These are phyloP conservation scores for Madurella mycetomatis DNA, from an alignment of 2,329 filamentous ascomycete species.

Conservation along the genomic window DNA sequence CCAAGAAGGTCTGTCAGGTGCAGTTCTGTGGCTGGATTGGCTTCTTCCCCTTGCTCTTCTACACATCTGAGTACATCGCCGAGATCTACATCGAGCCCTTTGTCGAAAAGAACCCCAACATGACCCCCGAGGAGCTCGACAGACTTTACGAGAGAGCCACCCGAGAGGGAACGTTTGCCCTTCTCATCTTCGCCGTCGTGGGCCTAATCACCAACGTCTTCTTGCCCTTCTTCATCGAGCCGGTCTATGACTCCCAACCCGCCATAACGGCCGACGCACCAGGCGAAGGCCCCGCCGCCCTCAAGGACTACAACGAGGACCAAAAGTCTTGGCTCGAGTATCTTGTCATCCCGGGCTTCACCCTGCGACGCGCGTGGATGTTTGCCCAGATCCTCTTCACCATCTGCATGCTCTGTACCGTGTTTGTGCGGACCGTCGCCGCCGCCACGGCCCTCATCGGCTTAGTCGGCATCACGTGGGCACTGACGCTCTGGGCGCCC, in stretches of 20 bases:
- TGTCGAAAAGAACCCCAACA: conserved; percentile 70
- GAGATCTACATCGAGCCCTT: conserved; percentile 87
- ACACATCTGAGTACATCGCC: conserved; percentile 89
- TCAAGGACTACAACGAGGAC: conserved; percentile 33
- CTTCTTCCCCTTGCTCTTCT: conserved; percentile 94
- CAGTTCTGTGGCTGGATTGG: conserved; percentile 90
- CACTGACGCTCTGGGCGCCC: conserved; percentile 87
- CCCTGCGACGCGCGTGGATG: conserved; percentile 84
- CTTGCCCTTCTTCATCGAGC: conserved; percentile 79
- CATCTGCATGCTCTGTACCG: conserved; percentile 73
- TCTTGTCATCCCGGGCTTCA: conserved; percentile 75
- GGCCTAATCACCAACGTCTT: conserved; percentile 78
- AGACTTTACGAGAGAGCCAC: conserved; percentile 79
- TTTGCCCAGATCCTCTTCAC: conserved; percentile 80
- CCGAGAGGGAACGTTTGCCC: conserved; percentile 79
- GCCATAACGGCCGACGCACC: conserved; percentile 27
- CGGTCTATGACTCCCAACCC: conserved; percentile 61
- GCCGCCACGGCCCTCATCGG: conserved; percentile 74
- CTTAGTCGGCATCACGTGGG: conserved; percentile 85
- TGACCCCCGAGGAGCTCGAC: conserved; percentile 72
- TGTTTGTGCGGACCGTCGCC: conserved; percentile 67
- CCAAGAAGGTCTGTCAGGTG: conserved; percentile 73
- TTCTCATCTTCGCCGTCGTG: conserved; percentile 82
- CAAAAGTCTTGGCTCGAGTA: conserved; percentile 49
- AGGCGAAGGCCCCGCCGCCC: conserved; percentile 29